Conservation (phyloP, 2,329 filamentous ascomycete species). For the Aulographum hederae region DNA sequence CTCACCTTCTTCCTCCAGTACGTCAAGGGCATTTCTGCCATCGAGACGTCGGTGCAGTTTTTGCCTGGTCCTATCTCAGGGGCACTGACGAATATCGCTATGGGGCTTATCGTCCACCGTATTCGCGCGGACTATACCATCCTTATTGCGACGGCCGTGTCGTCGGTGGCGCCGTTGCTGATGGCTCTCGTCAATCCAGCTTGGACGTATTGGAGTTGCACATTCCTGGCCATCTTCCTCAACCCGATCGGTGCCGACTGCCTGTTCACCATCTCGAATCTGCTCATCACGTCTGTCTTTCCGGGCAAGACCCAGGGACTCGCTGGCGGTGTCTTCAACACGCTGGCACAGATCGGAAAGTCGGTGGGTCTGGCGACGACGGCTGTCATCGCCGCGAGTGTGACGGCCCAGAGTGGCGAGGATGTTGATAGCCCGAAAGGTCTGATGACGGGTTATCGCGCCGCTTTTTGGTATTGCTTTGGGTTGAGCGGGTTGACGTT, state of each 20-base stretch:
- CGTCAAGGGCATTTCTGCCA: constrained; percentile 15
- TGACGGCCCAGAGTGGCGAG: constrained; percentile 7
- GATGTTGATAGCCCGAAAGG: constrained; percentile 16
- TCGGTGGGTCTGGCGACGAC: constrained; percentile 19
- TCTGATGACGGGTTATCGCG: constrained; percentile 22
- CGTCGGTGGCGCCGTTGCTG: constrained; percentile 20
- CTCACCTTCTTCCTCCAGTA: constrained; percentile 26
- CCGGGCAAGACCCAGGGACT: constrained; percentile 22
- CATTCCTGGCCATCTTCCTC: constrained; percentile 24
- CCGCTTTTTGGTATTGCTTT: constrained; percentile 25
- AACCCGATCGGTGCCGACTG: constrained; percentile 25
- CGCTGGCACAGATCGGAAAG: constrained; percentile 23
- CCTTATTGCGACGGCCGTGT: constrained; percentile 17
- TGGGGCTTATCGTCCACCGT: constrained; percentile 27
- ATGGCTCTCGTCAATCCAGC: constrained; percentile 26
- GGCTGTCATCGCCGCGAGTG: constrained; percentile 17
- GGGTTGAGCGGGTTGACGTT: constrained; percentile 14
- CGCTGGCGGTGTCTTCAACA: constrained; percentile 28
- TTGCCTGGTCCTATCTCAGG: constrained; percentile 22
- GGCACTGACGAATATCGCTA: constrained; percentile 22
- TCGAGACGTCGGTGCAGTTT: constrained; percentile 22
- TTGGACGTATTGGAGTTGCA: constrained; percentile 29
- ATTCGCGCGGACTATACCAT: constrained; percentile 25
- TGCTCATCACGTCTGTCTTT: constrained; percentile 24
- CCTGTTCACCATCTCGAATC: constrained; percentile 24